Percentiles rank a stretch among this genome's conserved stretches.
phyloP scores from a whole-genome alignment of 2,329 filamentous ascomycete genomes.

The Pseudopyricularia cyperi region DNA sequence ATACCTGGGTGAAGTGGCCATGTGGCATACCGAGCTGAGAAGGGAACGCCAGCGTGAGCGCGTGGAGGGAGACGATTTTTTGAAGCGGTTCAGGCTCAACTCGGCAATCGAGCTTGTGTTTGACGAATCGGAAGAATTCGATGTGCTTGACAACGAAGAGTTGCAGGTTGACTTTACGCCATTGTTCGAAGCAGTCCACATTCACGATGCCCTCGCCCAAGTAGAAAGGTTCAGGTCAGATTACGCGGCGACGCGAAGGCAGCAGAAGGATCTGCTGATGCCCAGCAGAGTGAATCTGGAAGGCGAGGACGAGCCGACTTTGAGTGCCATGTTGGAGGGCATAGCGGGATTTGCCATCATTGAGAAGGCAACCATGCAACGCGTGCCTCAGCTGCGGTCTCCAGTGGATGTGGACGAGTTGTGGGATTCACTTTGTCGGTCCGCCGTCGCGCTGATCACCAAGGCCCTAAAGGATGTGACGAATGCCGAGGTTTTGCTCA shows the following conservation, averaged over 20 bases:
- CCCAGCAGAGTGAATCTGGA: conserved; percentile 63
- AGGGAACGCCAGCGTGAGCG: conserved; percentile 73
- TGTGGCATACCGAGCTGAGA: conserved; percentile 88
- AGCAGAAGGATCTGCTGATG: conserved; percentile 83
- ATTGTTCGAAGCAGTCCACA: conserved; percentile 88
- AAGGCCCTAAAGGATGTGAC: conserved; percentile 67
- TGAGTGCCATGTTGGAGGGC: conserved; percentile 86
- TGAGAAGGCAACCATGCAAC: conserved; percentile 84
- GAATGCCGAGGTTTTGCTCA: conserved; percentile 81
- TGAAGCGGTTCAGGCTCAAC: conserved; percentile 80
- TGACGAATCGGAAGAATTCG: conserved; percentile 90
- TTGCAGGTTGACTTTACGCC: conserved; percentile 90
- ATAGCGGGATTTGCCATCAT: conserved; percentile 96
- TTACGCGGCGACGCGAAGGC: conserved; percentile 80
- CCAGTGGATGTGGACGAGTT: conserved; percentile 89
- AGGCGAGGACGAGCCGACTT: conserved; percentile 68
- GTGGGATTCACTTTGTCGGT: conserved; percentile 96
- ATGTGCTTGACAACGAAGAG: conserved; percentile 90
- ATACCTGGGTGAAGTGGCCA: conserved; percentile 88
- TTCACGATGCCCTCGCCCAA: conserved; percentile 87
- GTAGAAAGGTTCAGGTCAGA: conserved; percentile 82
- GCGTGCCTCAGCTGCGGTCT: conserved; percentile 70
- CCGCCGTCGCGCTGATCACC: conserved; percentile 68
- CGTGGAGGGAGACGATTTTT: conserved; percentile 59
- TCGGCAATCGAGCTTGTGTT: conserved; percentile 92